Percentiles rank a stretch among this genome's conserved stretches.
These are phyloP conservation scores for Incumbomyces lentus DNA, from an alignment of 2,329 filamentous ascomycete species.

Conservation along the genomic window DNA sequence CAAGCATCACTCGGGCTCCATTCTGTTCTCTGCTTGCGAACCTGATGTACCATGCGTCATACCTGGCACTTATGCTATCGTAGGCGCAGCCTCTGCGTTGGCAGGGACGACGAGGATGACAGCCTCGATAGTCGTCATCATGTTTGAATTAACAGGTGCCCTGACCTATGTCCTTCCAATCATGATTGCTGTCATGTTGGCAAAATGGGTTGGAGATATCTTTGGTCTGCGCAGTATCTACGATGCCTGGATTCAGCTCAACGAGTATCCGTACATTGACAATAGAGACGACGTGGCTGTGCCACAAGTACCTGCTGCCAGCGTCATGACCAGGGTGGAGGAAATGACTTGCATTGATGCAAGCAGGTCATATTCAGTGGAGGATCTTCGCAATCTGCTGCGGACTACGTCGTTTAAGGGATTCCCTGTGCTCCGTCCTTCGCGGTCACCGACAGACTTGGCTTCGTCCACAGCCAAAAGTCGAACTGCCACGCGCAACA, in stretches of 20 bases:
- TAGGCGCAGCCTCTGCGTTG: conserved; percentile 88
- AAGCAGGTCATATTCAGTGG: conserved; percentile 69
- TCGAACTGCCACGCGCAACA: conserved; percentile 44
- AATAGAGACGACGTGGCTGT: conserved; percentile 70
- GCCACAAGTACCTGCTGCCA: conserved; percentile 73
- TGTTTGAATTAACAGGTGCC: conserved; percentile 96
- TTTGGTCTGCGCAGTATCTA: conserved; percentile 91
- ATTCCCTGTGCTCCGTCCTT: conserved; percentile 63
- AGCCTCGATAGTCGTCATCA: conserved; percentile 96
- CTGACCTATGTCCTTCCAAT: conserved; percentile 94
- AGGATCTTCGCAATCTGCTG: conserved; percentile 60
- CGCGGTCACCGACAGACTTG: conserved; percentile 3
- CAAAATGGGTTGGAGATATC: conserved; percentile 96
- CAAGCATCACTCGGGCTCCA: conserved; percentile 61
- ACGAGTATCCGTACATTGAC: conserved; percentile 90
- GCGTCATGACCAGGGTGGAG: conserved; percentile 86
- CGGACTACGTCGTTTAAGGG: conserved; percentile 69
- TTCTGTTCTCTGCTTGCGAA: conserved; percentile 70
- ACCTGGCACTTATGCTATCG: conserved; percentile 90
- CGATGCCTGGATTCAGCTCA: conserved; percentile 94
- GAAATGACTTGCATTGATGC: conserved; percentile 82
- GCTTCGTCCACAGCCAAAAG: background rate
- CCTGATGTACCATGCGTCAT: conserved; percentile 82
- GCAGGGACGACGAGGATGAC: conserved; percentile 93
- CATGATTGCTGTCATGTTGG: conserved; percentile 97